Conservation (phyloP, 352 stramenopile genomes). For the Achlya hypogyna region DNA sequence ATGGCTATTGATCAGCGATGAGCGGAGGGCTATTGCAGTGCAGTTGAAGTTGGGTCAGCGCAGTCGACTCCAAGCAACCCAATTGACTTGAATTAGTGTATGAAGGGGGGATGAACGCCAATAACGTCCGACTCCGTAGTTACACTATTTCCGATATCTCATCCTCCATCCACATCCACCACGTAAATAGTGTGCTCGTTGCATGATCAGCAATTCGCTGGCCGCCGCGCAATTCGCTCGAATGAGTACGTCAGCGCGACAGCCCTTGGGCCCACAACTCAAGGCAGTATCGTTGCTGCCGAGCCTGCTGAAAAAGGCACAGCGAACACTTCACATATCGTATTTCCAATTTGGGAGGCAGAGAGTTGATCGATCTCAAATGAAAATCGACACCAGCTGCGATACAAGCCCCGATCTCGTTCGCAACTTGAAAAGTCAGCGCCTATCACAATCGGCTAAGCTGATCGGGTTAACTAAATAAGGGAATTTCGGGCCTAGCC, state of each 20-base stretch:
- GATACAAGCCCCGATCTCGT: not conserved
- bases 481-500: not conserved
- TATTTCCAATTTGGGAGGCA: not conserved
- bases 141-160: not conserved
- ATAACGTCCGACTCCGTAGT: not conserved
- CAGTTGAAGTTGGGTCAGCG: not conserved
- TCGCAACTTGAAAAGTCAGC: too few species aligned
- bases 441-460: not conserved
- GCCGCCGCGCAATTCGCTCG: not conserved
- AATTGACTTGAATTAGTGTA: not conserved
- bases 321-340: not conserved
- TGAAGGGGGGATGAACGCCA: too few species aligned
- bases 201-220: not conserved
- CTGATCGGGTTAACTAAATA: not conserved
- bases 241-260: not conserved
- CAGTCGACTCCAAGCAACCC: not conserved
- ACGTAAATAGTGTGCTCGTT: not conserved
- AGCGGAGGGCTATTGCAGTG: too few species aligned
- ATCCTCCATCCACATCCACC: not conserved
- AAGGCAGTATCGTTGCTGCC: not conserved
- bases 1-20: too few species aligned
- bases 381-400: not conserved
- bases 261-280: not conserved
- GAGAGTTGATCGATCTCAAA: not conserved
- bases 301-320: not conserved